Conservation (phyloP, 352 stramenopile genomes). For the Phytopythium vexans region DNA sequence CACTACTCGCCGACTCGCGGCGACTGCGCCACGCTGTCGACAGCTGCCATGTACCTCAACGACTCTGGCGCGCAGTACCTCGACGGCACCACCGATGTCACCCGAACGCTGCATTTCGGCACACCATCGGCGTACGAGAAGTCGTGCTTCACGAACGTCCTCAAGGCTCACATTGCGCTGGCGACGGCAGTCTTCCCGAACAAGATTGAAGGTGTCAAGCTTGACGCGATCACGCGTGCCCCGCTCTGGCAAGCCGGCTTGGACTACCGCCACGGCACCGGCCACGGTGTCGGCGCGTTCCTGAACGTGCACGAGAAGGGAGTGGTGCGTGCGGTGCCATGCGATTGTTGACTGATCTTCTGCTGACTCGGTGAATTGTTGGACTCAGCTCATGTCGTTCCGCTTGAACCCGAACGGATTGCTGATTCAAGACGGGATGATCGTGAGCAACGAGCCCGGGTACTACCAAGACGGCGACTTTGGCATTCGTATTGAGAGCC, state of each 20-base stretch:
- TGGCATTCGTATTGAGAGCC: constrained; percentile 99
- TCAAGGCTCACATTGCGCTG: constrained; percentile 97
- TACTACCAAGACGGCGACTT: constrained; percentile 98
- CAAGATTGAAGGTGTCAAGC: constrained; percentile 92
- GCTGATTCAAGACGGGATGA: constrained; percentile 94
- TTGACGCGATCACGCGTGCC: constrained; percentile 96
- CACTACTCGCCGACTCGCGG: constrained; percentile 89
- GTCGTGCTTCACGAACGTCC: constrained; percentile 95
- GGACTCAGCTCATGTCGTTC: constrained; percentile 73
- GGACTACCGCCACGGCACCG: constrained; percentile 98
- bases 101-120: constrained; percentile 97
- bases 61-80: constrained; percentile 99
- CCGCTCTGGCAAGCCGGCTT: constrained; percentile 93
- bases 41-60: constrained; percentile 96
- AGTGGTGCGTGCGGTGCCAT: constrained; percentile 30
- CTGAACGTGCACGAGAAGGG: constrained; percentile 97
- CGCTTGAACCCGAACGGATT: constrained; percentile 76
- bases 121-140: constrained; percentile 90
- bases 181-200: constrained; percentile 84
- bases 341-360: constrained; percentile 5
- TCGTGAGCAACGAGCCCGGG: constrained; percentile 97
- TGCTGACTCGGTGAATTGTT: neutral
- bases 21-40: constrained; percentile 85
- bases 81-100: constrained; percentile 99
- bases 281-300: constrained; percentile 96